A percentile compares a stretch with the other conserved stretches of the same genome.
phyloP scores from a whole-genome alignment of 768 basidiomycete species.

The Rhodotorula diobovata region DNA sequence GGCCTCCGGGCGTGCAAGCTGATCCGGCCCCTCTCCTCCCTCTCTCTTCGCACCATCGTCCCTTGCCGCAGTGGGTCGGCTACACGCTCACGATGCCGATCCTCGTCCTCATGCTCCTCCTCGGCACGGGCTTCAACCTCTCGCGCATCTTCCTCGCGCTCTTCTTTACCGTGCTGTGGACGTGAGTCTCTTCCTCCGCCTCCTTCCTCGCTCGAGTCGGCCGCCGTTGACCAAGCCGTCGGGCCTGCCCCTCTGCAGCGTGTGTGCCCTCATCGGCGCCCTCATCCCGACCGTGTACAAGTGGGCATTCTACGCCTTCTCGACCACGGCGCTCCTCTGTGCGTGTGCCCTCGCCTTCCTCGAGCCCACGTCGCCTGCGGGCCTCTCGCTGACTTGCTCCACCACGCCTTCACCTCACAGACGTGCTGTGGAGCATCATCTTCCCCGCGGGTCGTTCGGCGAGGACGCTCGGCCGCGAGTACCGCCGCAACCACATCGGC shows the following conservation, averaged over 20 bases:
- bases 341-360: not conserved
- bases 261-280: slow-evolving; percentile 15
- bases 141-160: slow-evolving; percentile 23
- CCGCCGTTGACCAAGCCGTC: not conserved
- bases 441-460: slow-evolving; percentile 1
- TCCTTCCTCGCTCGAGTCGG: not conserved
- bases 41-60: too few relatives aligned
- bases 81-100: slow-evolving; percentile 8
- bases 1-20: too few relatives aligned
- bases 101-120: slow-evolving; percentile 22
- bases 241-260: not conserved
- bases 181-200: not conserved
- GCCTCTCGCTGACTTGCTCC: not conserved
- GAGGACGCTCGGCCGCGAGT: slow-evolving; percentile 7
- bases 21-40: not conserved
- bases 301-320: not conserved
- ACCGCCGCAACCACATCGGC: not conserved
- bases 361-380: too few relatives aligned
- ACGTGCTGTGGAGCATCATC: slow-evolving; percentile 11
- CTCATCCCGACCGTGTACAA: slow-evolving; percentile 20
- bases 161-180: slow-evolving; percentile 8
- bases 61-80: slow-evolving; percentile 7
- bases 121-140: slow-evolving; percentile 19
- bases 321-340: not conserved
- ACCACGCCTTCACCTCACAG: not conserved